Evolutionary conservation across 371 early-diverging fungal species (phyloP), one percentile per base, ranked within the genome.

Genomic region (Mortierella sp.): DNA sequence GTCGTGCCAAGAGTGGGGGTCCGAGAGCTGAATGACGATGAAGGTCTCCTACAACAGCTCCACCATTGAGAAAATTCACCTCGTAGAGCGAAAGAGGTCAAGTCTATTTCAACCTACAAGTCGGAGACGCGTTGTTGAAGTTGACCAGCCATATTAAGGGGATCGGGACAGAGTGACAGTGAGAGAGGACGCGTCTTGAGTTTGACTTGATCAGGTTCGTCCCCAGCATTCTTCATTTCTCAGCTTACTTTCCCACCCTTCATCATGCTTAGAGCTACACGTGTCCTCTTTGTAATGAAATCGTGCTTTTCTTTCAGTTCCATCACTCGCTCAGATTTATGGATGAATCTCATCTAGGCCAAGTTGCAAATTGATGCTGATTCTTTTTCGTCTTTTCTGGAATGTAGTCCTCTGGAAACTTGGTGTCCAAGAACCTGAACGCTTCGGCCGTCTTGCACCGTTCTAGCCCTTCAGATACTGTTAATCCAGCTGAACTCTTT

Each of bases 401-500:
- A 16, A 50, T 60, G 21, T 46, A 69, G 69, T 57, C 69, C 28
- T 28, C 62, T 23, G 37, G 37, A 48, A n/a, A 55, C 18, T 69
- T 75, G 64, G 64, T 75, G 47, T 64, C 66, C 66, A 77, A 68
- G 77, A 62, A 52, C 45, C 61, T 77, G 60, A 64, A 62, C 56
- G 46, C 88, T 18, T 69, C 75, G n/a, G 74, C 84, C 6, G 66
- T 64, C 4, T 79, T 87, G 44, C 84, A 85, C 19, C 76, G 79
- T 55, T 65, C 75, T 21, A 82, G 80, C 28, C 86, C 88, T 45
- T 75, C 81, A 14, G 84, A 84, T 58, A 74, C 74, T 2, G 72
- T 85, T 57, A 74, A 75, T 21, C 81, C 83, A 1, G 79, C 72
- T 0, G 86, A 86, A 26, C 73, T 85, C 18, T 86, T 86, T 80